Conservation (phyloP, 257 asterid genomes). For the Solanum pinnatisectum region DNA sequence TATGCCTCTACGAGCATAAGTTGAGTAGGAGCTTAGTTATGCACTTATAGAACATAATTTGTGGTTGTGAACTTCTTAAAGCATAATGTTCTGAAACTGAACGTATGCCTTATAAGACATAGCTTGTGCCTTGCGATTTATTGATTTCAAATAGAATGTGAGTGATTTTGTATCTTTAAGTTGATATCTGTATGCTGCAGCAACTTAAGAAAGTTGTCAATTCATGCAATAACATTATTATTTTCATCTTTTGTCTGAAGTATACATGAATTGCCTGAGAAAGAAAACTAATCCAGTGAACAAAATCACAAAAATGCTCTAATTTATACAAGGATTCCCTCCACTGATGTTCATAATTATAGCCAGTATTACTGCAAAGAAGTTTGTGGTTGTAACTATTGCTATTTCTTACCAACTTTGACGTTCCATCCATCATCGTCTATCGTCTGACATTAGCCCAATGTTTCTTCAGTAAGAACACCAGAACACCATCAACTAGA, state of each 20-base stretch:
- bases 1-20: background rate
- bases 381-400: too few relatives aligned
- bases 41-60: background rate
- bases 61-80: background rate
- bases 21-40: background rate
- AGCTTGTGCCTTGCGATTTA: background rate
- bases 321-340: background rate
- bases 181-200: background rate
- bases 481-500: background rate
- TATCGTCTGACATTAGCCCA: background rate
- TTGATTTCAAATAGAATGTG: background rate
- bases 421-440: background rate
- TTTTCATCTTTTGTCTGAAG: background rate
- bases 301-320: background rate
- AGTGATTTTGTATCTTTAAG: background rate
- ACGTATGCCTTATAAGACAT: background rate
- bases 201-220: background rate
- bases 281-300: background rate
- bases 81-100: background rate
- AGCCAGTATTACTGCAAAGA: background rate
- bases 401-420: background rate
- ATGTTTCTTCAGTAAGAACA: background rate
- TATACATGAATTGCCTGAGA: background rate
- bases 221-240: background rate
- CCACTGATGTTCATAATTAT: background rate